Evolutionary conservation across 108 stramenopile species (phyloP), one percentile per base, ranked within the genome.

Genomic region (Conticribra weissflogii): DNA sequence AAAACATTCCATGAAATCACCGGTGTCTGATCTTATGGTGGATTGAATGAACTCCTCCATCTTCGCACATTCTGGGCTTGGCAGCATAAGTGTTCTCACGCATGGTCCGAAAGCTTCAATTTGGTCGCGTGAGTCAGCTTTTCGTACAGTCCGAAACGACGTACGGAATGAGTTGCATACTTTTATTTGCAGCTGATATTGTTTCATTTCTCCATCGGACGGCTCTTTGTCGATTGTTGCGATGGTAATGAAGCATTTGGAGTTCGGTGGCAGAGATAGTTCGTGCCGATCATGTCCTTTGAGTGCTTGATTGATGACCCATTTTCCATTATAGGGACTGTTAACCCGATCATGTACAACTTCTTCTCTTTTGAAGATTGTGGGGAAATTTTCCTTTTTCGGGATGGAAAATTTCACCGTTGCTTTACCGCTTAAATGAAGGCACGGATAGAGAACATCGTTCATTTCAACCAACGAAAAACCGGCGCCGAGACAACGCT

Each of bases 401-500:
- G 52, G 23, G 14, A 29, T 18, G 0, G 54, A 29, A 19, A 58
- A 25, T 24, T 34, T 57, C 45, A 74, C 63, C 14, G 71, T 60
- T 2, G 72, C 72, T 2, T 55, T 71, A 3, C 85, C 85, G 60
- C 59, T 52, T 1, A 81, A 28, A 46, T 70, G 51, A 56, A 86
- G 63, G 55, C 82, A 83, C 12, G 85, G 85, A 36, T 54, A 70
- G 21, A 54, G 32, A n/a, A 47, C 36, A 16, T 63, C 50, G 27
- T 28, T n/a, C 1, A 50, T 17, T 23, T 69, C 57, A 3, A 52
- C 29, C 31, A 83, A 33, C 16, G 44, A 63, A 75, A 86, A 83
- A 19, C 66, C 85, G 29, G 68, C 52, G 23, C 85, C 85, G 22
- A 79, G 63, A 32, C 76, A 81, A 18, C 46, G 63, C 22, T 75